Conservation (phyloP, 495 filamentous ascomycete species). For the Letharia columbiana region DNA sequence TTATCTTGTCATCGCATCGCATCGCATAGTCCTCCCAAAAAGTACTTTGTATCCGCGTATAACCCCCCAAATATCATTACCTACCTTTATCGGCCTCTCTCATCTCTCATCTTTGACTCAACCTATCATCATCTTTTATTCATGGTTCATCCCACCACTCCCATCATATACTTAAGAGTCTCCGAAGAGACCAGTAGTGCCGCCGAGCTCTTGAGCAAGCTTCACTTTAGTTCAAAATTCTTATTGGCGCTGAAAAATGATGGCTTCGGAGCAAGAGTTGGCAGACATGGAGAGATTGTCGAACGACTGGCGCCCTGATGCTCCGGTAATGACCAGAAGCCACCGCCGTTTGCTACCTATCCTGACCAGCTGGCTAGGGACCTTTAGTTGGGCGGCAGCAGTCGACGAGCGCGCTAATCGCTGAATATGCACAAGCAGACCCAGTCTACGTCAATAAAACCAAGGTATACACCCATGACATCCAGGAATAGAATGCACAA, state of each 20-base stretch:
- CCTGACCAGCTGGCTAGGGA: slow-evolving; percentile 49
- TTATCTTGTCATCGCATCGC: not conserved
- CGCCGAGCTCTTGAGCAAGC: not conserved
- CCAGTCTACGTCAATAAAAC: slow-evolving; percentile 78
- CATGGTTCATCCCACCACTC: not conserved
- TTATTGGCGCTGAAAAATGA: slow-evolving; percentile 22
- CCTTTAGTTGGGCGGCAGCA: slow-evolving; percentile 72
- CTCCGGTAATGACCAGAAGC: slow-evolving; percentile 40
- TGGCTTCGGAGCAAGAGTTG: slow-evolving; percentile 45
- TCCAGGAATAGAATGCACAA: not conserved
- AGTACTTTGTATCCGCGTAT: not conserved
- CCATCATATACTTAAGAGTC: not conserved
- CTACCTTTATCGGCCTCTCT: not conserved
- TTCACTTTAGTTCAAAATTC: not conserved
- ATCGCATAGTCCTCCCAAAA: not conserved
- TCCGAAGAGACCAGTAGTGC: not conserved
- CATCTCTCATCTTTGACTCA: not conserved
- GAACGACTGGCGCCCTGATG: slow-evolving; percentile 57
- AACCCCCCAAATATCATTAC: not conserved
- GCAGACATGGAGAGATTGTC: slow-evolving; percentile 47
- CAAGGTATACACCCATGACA: slow-evolving; percentile 43
- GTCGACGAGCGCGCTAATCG: slow-evolving; percentile 66
- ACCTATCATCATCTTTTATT: not conserved
- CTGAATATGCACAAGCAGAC: slow-evolving; percentile 88
- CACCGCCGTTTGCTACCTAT: slow-evolving; percentile 2